Evolutionary conservation across 164 flowering plant species (phyloP), one percentile per base, ranked within the genome.

Genomic region (Vitis rupestris): DNA sequence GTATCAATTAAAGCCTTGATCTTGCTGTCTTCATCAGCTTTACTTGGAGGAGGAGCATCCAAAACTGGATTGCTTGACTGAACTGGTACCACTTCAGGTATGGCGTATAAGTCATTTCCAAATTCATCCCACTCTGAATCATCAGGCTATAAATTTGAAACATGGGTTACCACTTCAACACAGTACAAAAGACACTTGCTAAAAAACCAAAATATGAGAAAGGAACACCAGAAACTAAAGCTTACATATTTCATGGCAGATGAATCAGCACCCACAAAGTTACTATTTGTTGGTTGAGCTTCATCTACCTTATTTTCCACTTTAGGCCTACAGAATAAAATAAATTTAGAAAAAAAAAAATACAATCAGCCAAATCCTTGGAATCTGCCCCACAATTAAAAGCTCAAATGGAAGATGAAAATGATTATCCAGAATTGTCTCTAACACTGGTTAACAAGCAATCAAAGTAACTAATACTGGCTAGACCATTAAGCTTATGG

Each of bases 111-210:
- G 77, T 96, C 98, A 79, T 84, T 86, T 44, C 97, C 97, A 84
- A 93, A 92, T 67, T 90, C 97, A 82, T 93, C 98, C 92, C 93
- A 93, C 52, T 91, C 98, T 4, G 83, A 70, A 60, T 91, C 97
- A 50, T 90, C 97, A 57, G 83, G 80, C 97, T 96, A 73, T 72
- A 73, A 73, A 62, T 4, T 14, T 53, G 71, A 64, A 68, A 8
- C 29, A 65, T 58, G 14, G 37, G 9, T 13, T 15, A 55, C 49
- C 3, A 51, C 4, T n/a, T 27, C 49, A 57, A 53, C 15, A 48
- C 13, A 60, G 23, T 16, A 12, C 27, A 56, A 8, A 9, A 47
- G 53, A 15, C 9, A 44, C 6, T 44, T 10, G 14, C 16, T 29
- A 4, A 30, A 72, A 65, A 57, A 23, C 29, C 37, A 64, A 19